phyloP scores from a whole-genome alignment of 1,284 basidiomycete species.

The Megacollybia platyphylla region DNA sequence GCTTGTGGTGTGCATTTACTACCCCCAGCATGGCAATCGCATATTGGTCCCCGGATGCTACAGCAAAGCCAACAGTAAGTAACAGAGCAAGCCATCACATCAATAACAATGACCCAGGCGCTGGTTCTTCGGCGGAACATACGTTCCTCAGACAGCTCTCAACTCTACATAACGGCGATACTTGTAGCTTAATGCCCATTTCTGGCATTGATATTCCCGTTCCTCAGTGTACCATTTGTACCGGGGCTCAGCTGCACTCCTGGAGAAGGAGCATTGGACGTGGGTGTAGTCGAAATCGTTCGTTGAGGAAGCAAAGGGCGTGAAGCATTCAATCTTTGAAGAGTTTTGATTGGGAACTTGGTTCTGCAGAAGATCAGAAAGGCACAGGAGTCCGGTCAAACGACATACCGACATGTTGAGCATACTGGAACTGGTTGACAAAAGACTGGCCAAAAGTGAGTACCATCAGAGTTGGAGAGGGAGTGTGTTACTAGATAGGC shows the following conservation, averaged over 20 bases:
- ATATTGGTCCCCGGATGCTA: slow-evolving; percentile 40
- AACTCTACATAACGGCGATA: slow-evolving; percentile 30
- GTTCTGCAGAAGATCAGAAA: slow-evolving; percentile 37
- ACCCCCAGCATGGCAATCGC: slow-evolving; percentile 71
- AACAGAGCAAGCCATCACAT: not conserved
- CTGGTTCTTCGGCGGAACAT: slow-evolving; percentile 32
- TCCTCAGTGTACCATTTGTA: not conserved
- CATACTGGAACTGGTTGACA: slow-evolving; percentile 90
- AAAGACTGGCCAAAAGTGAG: slow-evolving; percentile 49
- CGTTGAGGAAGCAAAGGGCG: slow-evolving; percentile 18
- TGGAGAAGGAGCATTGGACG: slow-evolving; percentile 6
- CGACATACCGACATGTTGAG: slow-evolving; percentile 70
- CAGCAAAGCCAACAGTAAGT: slow-evolving; percentile 21
- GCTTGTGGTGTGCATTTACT: slow-evolving; percentile 72
- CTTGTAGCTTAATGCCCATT: not conserved
- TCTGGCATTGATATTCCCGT: not conserved
- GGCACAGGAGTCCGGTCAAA: slow-evolving; percentile 5
- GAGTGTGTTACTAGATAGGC: slow-evolving; percentile 70
- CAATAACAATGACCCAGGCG: slow-evolving; percentile 17
- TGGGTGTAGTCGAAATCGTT: slow-evolving; percentile 12
- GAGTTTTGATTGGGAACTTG: slow-evolving; percentile 86
- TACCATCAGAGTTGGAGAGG: slow-evolving; percentile 4
- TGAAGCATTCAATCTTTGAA: slow-evolving; percentile 66
- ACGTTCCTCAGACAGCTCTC: slow-evolving; percentile 30
- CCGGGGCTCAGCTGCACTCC: not conserved